Base-by-base conservation (phyloP, 2,329 filamentous ascomycete genomes). In the Alternaria consortialis region DNA sequence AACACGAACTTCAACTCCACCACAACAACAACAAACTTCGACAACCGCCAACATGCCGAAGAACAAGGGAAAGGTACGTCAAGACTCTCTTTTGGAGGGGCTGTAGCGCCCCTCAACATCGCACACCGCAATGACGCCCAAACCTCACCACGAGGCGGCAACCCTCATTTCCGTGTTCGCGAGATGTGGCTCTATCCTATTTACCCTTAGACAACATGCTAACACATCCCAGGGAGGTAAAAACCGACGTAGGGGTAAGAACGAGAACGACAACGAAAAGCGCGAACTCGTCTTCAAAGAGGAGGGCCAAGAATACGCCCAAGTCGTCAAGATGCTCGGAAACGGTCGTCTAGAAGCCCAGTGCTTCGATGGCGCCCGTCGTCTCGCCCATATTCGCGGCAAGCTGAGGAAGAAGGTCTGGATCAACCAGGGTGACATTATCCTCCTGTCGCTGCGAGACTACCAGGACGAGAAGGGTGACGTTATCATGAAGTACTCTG, bases 281-380 rank as follows among this genome's bases (percentile, higher is more conserved):
- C 94, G 94, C 82, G 94, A 98, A 83, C 87, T 98, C 77, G 94
- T 93, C 77, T 98, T 98, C 90, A 97, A 97, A 85, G 95, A 98
- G 82, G 94, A 98, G 79, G 94, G 94, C 71, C 94, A 98, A 86
- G 90, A 92, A 82, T 92, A 92, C 74, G 92, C 92, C 53, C 92
- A 95, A 83, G 92, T 95, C 73, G 84, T 94, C 73, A 97, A 97
- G 87, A 97, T 97, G 94, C 87, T 97, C 65, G 93, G 93, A 70
- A 97, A 97, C 87, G 93, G 94, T 71, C 92, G 94, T 73, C 89
- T 97, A 50, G 93, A 97, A 82, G 93, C 93, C 17, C 85, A 93
- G 72, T 98, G 94, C 85, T 99, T 99, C 82, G 95, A 98, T 80
- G 94, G 94, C 78, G 89, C 91, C 70, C 93, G 93, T 81, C 90